Base-by-base conservation (phyloP, 352 stramenopile genomes). In the Phytophthora melonis region DNA sequence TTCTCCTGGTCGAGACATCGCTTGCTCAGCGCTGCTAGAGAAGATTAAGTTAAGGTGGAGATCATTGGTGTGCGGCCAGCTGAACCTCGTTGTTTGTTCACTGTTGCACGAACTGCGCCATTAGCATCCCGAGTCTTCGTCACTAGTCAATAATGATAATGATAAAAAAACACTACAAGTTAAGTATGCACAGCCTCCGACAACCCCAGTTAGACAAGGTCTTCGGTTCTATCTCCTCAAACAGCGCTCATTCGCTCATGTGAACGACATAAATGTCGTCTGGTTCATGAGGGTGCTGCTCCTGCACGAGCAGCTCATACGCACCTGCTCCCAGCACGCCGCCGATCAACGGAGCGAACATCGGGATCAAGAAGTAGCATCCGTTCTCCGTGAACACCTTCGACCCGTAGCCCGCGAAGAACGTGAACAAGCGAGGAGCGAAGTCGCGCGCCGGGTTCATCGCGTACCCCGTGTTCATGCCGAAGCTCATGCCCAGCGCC, bases 341-440 rank as follows among this genome's bases (percentile, higher is more conserved):
- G 16, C 83, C 84, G 11, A 89, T 62, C 11, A 80, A 58, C 14
- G 82, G 84, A 10, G 74, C 82, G 27, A 91, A 80, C 63, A 91
- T 76, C n/a, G 82, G 82, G 64, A 89, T 84, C 68, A 81, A 83
- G 60, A 91, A 90, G 80, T 91, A 91, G 77, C 76, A 71, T 30
- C 73, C 75, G 49, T 77, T 74, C 14, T 77, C 57, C 27, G 84
- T 89, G 47, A 86, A 91, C 39, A 91, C 84, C 50, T 86, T 77
- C n/a, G 74, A 74, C 16, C 83, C 84, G 78, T 84, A 91, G 55
- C 84, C 84, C 13, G 79, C 82, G 9, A 88, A 62, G 58, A 60
- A 80, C 13, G 81, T 90, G 54, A 90, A 81, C 1, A 81, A 19
- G 6, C 82, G 77, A 49, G 72, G 75, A 36, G 57, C 68, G 21